A percentile compares a stretch with the other conserved stretches of the same genome.
Evolutionary conservation across 345 rosid species (phyloP).

Genomic region (Eucalyptus tenuipes): DNA sequence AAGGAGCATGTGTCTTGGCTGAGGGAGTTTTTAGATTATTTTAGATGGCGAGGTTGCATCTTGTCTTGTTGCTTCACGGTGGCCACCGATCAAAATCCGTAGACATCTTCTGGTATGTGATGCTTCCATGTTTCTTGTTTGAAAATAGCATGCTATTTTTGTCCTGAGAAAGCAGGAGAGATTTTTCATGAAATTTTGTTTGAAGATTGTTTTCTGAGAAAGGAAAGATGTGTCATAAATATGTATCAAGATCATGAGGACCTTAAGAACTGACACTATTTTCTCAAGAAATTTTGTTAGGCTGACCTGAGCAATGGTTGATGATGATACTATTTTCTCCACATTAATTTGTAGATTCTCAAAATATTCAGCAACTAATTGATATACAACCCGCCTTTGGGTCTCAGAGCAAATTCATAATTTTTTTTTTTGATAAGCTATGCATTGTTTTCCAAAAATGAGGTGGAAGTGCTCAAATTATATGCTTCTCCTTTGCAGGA

Average conservation of each 20-base stretch:
- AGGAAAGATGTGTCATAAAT: not conserved
- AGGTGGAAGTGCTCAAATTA: too few species aligned
- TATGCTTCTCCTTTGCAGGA: too few species aligned
- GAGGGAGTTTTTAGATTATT: slow-evolving; percentile 76
- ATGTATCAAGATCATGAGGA: not conserved
- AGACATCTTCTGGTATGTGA: not conserved
- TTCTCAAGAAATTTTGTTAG: not conserved
- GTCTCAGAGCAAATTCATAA: too few species aligned
- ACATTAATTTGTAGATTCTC: not conserved
- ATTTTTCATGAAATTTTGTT: too few species aligned
- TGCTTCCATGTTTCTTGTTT: not conserved
- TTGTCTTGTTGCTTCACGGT: slow-evolving; percentile 37
- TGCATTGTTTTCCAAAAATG: too few species aligned
- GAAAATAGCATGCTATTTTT: not conserved
- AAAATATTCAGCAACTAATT: too few species aligned
- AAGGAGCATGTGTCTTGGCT: slow-evolving; percentile 49
- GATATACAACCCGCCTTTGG: too few species aligned
- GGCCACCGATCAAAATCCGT: slow-evolving; percentile 54
- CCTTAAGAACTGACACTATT: not conserved
- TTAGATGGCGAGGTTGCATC: slow-evolving; percentile 47
- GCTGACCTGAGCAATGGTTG: not conserved
- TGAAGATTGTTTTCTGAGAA: too few species aligned
- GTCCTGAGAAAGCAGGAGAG: not conserved
- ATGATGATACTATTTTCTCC: not conserved
- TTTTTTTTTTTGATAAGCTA: too few species aligned